Evolutionary conservation across 108 stramenopile species (phyloP), one percentile per base, ranked within the genome.

Genomic region (Chaetoceros tenuissimus): DNA sequence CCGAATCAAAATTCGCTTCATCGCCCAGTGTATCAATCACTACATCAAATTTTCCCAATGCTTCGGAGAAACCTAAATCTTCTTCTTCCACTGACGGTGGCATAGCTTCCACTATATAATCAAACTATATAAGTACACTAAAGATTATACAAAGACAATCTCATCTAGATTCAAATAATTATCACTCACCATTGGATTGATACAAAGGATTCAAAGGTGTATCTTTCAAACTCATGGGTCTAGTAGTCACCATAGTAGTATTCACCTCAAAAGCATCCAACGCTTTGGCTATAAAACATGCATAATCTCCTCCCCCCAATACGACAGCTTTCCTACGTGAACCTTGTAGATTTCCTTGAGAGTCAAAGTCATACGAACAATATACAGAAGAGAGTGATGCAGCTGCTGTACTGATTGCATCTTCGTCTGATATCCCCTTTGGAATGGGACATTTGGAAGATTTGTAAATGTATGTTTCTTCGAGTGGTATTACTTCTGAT

Each of bases 11-110:
- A 13, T 40, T 40, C 13, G 34, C 55, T 75, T 87, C 85, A 54
- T 84, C 80, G 44, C 64, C 59, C 25, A 85, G 47, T 2, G 85
- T 91, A 76, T 91, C 89, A 28, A 91, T 57, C 44, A 91, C 53
- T 3, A 76, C 66, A 67, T 91, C 85, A 60, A 91, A 91, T 27
- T 78, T 53, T 44, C 84, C 89, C 28, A 91, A 40, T 10, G 34
- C 53, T 7, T 47, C 58, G n/a, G 79, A 50, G 60, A 91, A 91
- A 50, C 85, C 89, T 24, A 80, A 29, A 25, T 82, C 80, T 0
- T 71, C 53, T 18, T 64, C 53, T 49, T 69, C 71, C 0, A 81
- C 69, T n/a, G 74, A 64, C 1, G 84, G 89, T 50, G 61, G 46
- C 60, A 84, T 57, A 2, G 75, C 68, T 57, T 75, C 31, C 21